A percentile compares a stretch with the other conserved stretches of the same genome.
Conservation (phyloP, 441 rosid genomes). For the Eugenia klotzschiana region DNA sequence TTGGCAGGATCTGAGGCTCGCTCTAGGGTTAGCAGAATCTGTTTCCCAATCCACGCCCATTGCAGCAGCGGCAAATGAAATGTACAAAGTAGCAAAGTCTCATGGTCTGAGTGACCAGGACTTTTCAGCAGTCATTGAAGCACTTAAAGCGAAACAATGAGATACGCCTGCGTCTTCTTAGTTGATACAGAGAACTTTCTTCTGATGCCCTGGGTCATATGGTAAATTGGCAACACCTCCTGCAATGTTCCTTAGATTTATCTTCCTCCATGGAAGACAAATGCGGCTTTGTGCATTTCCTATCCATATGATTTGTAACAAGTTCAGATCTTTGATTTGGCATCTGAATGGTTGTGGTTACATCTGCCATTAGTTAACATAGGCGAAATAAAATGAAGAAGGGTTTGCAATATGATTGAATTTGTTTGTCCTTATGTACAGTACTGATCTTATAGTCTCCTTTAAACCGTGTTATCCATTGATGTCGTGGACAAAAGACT, state of each 20-base stretch:
- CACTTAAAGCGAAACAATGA: constrained; percentile 41
- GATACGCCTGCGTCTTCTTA: neutral
- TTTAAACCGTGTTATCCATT: neutral
- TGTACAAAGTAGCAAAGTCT: constrained; percentile 77
- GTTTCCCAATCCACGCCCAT: constrained; percentile 79
- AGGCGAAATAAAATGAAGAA: neutral
- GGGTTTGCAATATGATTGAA: neutral
- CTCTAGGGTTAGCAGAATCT: constrained; percentile 75
- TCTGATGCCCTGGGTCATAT: neutral
- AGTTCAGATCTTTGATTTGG: neutral
- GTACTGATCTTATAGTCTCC: neutral
- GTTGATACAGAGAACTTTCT: neutral
- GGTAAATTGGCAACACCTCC: neutral
- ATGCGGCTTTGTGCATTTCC: neutral
- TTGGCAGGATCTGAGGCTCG: constrained; percentile 75
- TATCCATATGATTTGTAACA: neutral
- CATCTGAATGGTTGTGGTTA: neutral
- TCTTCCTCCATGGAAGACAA: neutral
- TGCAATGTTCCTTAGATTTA: neutral
- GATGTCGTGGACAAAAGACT: neutral
- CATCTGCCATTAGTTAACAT: neutral
- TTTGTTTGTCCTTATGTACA: neutral
- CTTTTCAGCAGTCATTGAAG: constrained; percentile 85
- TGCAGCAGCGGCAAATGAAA: constrained; percentile 81
- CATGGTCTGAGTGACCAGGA: constrained; percentile 71